These are phyloP conservation scores for Suillus decipiens DNA, from an alignment of 768 basidiomycete genomes.

Conservation along the genomic window DNA sequence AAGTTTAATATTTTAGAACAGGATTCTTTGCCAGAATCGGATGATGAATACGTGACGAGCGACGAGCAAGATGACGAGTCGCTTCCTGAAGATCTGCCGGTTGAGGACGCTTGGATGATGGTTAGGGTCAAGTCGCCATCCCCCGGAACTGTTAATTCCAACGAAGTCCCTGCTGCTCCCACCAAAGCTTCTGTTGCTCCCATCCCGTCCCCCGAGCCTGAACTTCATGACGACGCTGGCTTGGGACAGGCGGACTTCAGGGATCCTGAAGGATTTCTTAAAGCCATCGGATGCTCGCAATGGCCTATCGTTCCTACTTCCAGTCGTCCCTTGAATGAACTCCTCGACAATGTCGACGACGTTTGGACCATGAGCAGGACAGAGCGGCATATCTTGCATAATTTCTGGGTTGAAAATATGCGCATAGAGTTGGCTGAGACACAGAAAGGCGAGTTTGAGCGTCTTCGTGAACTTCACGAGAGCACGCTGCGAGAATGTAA, in stretches of 20 bases:
- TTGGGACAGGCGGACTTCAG: slow-evolving; percentile 17
- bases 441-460: slow-evolving; percentile 44
- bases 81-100: slow-evolving; percentile 12
- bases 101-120: slow-evolving; percentile 36
- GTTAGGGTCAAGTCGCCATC: background rate
- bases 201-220: background rate
- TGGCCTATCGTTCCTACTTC: slow-evolving; percentile 41
- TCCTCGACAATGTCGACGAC: slow-evolving; percentile 34
- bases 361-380: slow-evolving; percentile 56
- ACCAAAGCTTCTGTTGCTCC: background rate
- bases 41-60: slow-evolving; percentile 15
- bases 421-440: slow-evolving; percentile 32
- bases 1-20: slow-evolving; percentile 11
- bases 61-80: slow-evolving; percentile 17
- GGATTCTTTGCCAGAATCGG: slow-evolving; percentile 5
- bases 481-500: slow-evolving; percentile 39
- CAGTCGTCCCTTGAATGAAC: slow-evolving; percentile 38
- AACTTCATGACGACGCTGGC: background rate
- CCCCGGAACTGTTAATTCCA: background rate
- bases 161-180: background rate
- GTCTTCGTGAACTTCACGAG: slow-evolving; percentile 40
- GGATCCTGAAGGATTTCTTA: slow-evolving; percentile 39
- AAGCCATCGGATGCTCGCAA: slow-evolving; percentile 32
- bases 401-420: slow-evolving; percentile 49
- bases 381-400: slow-evolving; percentile 49